A percentile compares a stretch with the other conserved stretches of the same genome.
Evolutionary conservation across 202 grass and related monocot species (phyloP).

Genomic region (Setaria italica): DNA sequence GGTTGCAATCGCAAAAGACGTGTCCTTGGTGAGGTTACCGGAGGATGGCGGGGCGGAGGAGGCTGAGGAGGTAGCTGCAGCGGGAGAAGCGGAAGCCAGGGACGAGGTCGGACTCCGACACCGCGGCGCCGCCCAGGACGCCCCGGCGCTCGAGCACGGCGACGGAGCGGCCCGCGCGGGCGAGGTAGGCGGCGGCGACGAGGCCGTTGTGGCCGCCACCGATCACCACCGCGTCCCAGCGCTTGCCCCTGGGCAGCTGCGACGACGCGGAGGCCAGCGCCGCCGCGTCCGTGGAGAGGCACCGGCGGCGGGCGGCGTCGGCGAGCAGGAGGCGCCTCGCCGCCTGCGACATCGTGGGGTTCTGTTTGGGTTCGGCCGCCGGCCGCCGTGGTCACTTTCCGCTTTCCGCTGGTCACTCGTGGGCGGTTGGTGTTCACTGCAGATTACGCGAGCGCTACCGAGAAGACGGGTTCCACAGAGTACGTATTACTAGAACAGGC

Average conservation of each 20-base stretch:
- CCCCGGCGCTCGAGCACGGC: constrained; percentile 76
- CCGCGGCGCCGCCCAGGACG: constrained; percentile 78
- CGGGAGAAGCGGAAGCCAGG: constrained; percentile 95
- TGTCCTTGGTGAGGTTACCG: constrained; percentile 39
- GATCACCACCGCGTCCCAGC: constrained; percentile 87
- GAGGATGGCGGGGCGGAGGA: constrained; percentile 86
- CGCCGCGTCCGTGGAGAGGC: constrained; percentile 38
- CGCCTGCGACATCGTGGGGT: constrained; percentile 55
- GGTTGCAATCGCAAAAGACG: neutral
- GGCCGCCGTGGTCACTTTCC: neutral
- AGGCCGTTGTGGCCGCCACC: constrained; percentile 98
- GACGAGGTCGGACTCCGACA: constrained; percentile 86
- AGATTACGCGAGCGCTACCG: too few species aligned
- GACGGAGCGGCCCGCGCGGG: constrained; percentile 78
- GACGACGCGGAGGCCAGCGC: neutral
- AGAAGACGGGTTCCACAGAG: too few species aligned
- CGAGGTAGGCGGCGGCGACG: constrained; percentile 87
- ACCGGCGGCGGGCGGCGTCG: constrained; percentile 31
- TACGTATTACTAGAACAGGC: too few species aligned
- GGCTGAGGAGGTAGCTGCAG: constrained; percentile 97
- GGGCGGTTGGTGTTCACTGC: too few species aligned
- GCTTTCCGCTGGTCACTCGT: neutral
- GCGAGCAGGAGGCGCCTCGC: constrained; percentile 43
- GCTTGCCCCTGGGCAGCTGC: constrained; percentile 43
- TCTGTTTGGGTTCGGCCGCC: constrained; percentile 32